These are phyloP conservation scores for Fusarium sp. DNA, from an alignment of 2,329 filamentous ascomycete species.

Conservation along the genomic window DNA sequence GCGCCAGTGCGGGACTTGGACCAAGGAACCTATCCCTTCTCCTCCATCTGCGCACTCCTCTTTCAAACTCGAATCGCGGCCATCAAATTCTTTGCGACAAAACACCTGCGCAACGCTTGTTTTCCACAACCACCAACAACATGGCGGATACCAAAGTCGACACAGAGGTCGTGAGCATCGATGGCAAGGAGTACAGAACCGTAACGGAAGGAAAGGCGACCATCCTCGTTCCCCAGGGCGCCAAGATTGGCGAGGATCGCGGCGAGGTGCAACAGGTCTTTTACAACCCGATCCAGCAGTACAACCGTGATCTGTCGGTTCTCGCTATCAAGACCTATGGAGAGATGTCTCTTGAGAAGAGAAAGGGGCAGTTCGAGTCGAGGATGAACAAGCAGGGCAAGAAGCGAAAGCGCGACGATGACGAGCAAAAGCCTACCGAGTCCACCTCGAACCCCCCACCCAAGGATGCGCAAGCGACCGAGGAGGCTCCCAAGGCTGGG, in stretches of 20 bases:
- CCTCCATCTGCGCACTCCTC: constrained; percentile 1
- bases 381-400: constrained; percentile 51
- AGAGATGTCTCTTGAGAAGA: constrained; percentile 65
- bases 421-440: constrained; percentile 42
- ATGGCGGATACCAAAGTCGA: constrained; percentile 35
- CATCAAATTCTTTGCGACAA: constrained; percentile 7
- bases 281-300: constrained; percentile 99
- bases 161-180: constrained; percentile 43
- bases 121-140: constrained; percentile 34
- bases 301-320: constrained; percentile 94
- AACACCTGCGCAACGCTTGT: constrained; percentile 16
- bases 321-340: constrained; percentile 90
- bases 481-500: constrained; percentile 19
- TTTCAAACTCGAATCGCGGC: not conserved
- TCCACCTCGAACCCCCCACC: constrained; percentile 14
- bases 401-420: constrained; percentile 58
- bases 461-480: constrained; percentile 23
- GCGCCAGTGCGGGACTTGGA: constrained; percentile 18
- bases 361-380: constrained; percentile 53
- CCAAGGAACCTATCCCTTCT: not conserved
- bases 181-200: constrained; percentile 60
- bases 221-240: constrained; percentile 61
- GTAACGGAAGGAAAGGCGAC: constrained; percentile 65
- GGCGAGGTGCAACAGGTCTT: constrained; percentile 82
- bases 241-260: constrained; percentile 57